Evolutionary conservation across 305 asterid species (phyloP).

Genomic region (Withania somnifera): DNA sequence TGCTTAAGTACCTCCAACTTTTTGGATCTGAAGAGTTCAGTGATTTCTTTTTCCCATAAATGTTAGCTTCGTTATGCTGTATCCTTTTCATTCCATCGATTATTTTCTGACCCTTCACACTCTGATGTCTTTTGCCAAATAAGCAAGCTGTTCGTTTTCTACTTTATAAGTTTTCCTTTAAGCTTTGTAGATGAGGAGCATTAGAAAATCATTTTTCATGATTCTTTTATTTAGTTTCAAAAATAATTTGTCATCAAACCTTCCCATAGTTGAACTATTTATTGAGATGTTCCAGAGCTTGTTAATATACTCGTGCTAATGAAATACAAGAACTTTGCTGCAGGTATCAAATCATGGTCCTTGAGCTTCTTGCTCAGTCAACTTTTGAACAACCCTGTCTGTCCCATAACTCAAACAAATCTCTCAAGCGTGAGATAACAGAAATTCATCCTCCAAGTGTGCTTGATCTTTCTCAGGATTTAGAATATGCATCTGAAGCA

Average conservation of each 20-base stretch:
- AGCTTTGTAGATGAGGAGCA: not conserved
- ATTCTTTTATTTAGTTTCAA: not conserved
- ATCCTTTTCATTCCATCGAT: not conserved
- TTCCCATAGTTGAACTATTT: not conserved
- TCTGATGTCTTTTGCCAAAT: not conserved
- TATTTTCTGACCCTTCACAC: not conserved
- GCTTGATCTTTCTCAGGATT: conserved; percentile 74
- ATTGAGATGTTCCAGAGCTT: not conserved
- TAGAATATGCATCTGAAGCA: conserved; percentile 82
- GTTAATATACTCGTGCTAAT: not conserved
- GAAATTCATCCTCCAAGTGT: conserved; percentile 84
- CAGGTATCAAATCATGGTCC: conserved; percentile 76
- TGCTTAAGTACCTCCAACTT: not conserved
- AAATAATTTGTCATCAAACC: not conserved
- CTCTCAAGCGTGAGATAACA: conserved; percentile 29
- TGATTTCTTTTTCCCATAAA: not conserved
- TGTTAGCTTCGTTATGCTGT: not conserved
- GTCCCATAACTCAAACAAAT: conserved; percentile 37
- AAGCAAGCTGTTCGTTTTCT: not conserved
- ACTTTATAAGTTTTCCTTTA: not conserved
- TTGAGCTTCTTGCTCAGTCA: conserved; percentile 73
- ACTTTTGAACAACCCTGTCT: conserved; percentile 40
- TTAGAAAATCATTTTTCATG: not conserved
- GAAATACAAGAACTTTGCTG: not conserved
- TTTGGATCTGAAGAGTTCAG: not conserved